Percentiles rank a stretch among this genome's conserved stretches.
Evolutionary conservation across 2,329 filamentous ascomycete species (phyloP).

Genomic region (Colletotrichum sansevieriae): DNA sequence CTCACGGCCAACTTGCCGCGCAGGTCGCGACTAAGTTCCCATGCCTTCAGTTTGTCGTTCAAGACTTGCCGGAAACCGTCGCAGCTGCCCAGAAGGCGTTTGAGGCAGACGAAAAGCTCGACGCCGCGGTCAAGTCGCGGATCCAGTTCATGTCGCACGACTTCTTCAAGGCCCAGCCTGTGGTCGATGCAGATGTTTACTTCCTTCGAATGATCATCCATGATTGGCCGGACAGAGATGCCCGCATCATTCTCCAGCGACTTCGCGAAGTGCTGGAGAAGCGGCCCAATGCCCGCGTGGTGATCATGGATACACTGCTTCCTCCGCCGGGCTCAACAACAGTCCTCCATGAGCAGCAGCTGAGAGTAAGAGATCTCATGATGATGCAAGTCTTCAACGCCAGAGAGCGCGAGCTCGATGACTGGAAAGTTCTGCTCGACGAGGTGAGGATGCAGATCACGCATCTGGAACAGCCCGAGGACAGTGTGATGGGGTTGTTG

Average conservation of each 20-base stretch:
- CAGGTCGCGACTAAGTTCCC: conserved; percentile 28
- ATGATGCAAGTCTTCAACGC: conserved; percentile 64
- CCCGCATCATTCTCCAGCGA: conserved; percentile 54
- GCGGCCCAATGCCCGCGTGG: background rate
- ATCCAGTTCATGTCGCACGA: conserved; percentile 53
- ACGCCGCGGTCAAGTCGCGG: conserved; percentile 44
- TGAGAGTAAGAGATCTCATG: conserved; percentile 54
- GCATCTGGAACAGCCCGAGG: background rate
- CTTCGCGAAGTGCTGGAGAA: conserved; percentile 55
- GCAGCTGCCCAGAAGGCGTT: conserved; percentile 7
- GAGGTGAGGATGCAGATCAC: conserved; percentile 43
- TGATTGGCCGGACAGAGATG: conserved; percentile 64
- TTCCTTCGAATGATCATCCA: conserved; percentile 67
- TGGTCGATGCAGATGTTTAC: conserved; percentile 61
- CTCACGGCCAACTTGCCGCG: conserved; percentile 25
- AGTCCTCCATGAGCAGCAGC: conserved; percentile 14
- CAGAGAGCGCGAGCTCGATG: conserved; percentile 58
- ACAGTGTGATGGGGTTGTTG: conserved; percentile 15
- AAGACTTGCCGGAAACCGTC: conserved; percentile 29
- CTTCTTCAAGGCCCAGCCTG: conserved; percentile 54
- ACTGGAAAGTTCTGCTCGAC: conserved; percentile 58
- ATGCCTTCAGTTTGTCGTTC: conserved; percentile 23
- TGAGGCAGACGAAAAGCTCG: background rate
- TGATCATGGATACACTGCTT: conserved; percentile 48
- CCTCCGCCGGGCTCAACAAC: conserved; percentile 53